Percentiles rank a stretch among this genome's conserved stretches.
Evolutionary conservation across 305 asterid species (phyloP).

Genomic region (Fraxinus baroniana): DNA sequence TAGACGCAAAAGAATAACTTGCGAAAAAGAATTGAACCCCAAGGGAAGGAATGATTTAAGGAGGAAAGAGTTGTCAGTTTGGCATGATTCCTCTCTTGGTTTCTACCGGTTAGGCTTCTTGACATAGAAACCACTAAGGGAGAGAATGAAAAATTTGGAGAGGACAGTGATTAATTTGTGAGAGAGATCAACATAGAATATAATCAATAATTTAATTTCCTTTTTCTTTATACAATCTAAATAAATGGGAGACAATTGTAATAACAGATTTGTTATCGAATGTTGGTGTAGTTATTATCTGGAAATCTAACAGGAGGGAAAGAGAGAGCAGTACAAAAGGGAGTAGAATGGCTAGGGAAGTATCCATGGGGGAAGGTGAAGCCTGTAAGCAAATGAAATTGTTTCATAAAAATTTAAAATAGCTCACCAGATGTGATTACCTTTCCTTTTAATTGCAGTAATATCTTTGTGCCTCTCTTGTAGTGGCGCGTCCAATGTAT

Average conservation of each 20-base stretch:
- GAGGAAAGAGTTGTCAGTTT: neutral
- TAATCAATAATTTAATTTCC: neutral
- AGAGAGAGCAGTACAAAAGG: neutral
- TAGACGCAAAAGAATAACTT: neutral
- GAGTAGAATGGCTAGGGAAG: neutral
- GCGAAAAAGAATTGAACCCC: neutral
- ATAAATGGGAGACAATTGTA: neutral
- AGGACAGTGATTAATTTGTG: neutral
- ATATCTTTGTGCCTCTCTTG: neutral
- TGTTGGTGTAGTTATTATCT: neutral
- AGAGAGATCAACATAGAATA: neutral
- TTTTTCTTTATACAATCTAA: neutral
- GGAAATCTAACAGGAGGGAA: neutral
- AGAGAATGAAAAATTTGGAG: neutral
- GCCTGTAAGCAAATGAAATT: neutral
- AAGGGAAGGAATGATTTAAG: neutral
- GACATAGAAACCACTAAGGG: neutral
- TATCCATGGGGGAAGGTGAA: neutral
- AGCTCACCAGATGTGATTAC: neutral
- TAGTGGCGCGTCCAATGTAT: conserved; percentile 1
- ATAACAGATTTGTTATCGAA: neutral
- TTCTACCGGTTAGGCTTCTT: neutral
- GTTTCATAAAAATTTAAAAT: neutral
- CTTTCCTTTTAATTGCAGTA: neutral
- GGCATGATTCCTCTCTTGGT: neutral